Conservation (phyloP, 768 basidiomycete genomes). For the Boletus vermiculosoides region DNA sequence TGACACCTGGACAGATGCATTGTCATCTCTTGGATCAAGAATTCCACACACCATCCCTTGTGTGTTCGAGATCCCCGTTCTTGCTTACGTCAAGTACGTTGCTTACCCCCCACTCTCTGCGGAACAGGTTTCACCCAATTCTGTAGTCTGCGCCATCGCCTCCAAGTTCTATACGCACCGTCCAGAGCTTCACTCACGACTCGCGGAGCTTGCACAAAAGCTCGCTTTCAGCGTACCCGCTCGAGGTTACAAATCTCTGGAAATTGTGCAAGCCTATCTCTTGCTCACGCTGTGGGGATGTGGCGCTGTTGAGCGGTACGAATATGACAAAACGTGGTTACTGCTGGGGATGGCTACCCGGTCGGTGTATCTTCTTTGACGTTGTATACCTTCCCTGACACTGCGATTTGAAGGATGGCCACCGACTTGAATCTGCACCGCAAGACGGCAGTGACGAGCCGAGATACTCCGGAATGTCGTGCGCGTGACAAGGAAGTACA, state of each 20-base stretch:
- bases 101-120: neutral
- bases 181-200: conserved; percentile 75
- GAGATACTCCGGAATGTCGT: conserved; percentile 75
- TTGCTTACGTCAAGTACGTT: conserved; percentile 85
- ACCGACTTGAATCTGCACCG: conserved; percentile 95
- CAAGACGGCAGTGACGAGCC: conserved; percentile 59
- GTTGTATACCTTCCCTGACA: conserved; percentile 10
- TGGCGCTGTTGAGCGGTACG: conserved; percentile 93
- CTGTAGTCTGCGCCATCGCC: conserved; percentile 88
- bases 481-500: conserved; percentile 82
- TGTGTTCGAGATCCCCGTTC: conserved; percentile 94
- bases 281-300: conserved; percentile 88
- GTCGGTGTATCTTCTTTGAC: conserved; percentile 37
- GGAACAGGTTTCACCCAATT: conserved; percentile 2
- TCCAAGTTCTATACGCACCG: conserved; percentile 84
- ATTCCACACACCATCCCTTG: conserved; percentile 92
- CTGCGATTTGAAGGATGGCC: conserved; percentile 64
- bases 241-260: conserved; percentile 86
- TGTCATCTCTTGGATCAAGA: conserved; percentile 78
- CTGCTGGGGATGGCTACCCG: conserved; percentile 83
- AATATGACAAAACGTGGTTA: conserved; percentile 94
- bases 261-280: conserved; percentile 94
- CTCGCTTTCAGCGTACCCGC: conserved; percentile 87
- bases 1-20: conserved; percentile 54
- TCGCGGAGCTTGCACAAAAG: conserved; percentile 81